phyloP scores from a whole-genome alignment of 768 basidiomycete species.

The Boletus reticulatus region DNA sequence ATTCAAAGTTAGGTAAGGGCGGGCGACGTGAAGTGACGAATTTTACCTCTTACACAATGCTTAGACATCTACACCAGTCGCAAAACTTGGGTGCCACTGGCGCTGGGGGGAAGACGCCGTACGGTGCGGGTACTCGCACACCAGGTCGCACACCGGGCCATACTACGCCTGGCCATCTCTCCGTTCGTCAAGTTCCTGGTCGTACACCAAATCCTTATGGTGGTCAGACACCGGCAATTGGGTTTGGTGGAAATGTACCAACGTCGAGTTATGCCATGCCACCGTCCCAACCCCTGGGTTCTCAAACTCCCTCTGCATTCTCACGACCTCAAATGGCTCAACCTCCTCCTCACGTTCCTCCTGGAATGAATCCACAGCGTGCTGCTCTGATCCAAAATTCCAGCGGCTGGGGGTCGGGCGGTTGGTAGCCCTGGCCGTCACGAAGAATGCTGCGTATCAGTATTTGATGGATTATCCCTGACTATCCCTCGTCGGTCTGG shows the following conservation, averaged over 20 bases:
- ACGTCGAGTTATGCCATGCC: slow-evolving; percentile 29
- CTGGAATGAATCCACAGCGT: slow-evolving; percentile 66
- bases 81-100: slow-evolving; percentile 52
- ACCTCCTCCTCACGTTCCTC: slow-evolving; percentile 46
- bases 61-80: slow-evolving; percentile 77
- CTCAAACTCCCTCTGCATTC: slow-evolving; percentile 37
- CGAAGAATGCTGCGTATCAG: too few relatives aligned
- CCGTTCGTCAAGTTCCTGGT: slow-evolving; percentile 61
- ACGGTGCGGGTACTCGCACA: slow-evolving; percentile 69
- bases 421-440: slow-evolving; percentile 26
- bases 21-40: neutral
- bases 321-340: slow-evolving; percentile 41
- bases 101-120: slow-evolving; percentile 77
- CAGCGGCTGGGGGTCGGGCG: slow-evolving; percentile 35
- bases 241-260: slow-evolving; percentile 28
- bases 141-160: slow-evolving; percentile 73
- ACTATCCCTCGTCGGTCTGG: too few relatives aligned
- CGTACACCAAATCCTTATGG: slow-evolving; percentile 83
- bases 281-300: slow-evolving; percentile 38
- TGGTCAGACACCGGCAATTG: slow-evolving; percentile 35
- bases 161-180: slow-evolving; percentile 78
- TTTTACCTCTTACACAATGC: slow-evolving; percentile 6
- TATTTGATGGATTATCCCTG: too few relatives aligned
- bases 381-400: slow-evolving; percentile 61
- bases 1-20: slow-evolving; percentile 80